Conservation (phyloP, 257 asterid species). For the Fraxinus anomala region DNA sequence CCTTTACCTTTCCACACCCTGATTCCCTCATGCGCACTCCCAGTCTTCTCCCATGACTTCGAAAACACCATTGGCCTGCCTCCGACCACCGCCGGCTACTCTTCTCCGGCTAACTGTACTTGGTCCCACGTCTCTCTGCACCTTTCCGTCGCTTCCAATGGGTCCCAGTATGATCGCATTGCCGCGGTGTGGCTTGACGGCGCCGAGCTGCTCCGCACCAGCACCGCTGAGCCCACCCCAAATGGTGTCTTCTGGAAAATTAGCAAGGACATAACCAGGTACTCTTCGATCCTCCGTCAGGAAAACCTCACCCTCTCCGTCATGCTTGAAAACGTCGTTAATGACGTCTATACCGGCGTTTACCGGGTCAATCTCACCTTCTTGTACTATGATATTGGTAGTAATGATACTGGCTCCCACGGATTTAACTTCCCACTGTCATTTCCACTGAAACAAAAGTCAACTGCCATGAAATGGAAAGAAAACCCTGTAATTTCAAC, state of each 20-base stretch:
- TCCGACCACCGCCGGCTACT: conserved; percentile 54
- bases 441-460: conserved; percentile 11
- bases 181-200: conserved; percentile 88
- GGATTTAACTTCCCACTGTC: conserved; percentile 6
- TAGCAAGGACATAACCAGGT: conserved; percentile 70
- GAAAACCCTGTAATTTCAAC: conserved; percentile 5
- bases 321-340: conserved; percentile 78
- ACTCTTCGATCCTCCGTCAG: conserved; percentile 55
- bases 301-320: conserved; percentile 59
- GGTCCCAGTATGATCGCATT: conserved; percentile 77
- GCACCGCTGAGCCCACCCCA: conserved; percentile 74
- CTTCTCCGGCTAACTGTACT: conserved; percentile 59
- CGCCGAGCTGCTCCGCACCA: conserved; percentile 80
- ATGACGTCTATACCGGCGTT: conserved; percentile 61
- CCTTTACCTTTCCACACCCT: conserved; percentile 57
- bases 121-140: conserved; percentile 69
- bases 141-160: conserved; percentile 61
- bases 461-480: conserved; percentile 28
- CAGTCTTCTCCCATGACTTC: conserved; percentile 56
- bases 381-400: conserved; percentile 42
- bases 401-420: neutral
- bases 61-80: conserved; percentile 66
- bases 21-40: conserved; percentile 62
- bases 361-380: conserved; percentile 60
- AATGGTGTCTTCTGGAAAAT: conserved; percentile 67